A percentile compares a stretch with the other conserved stretches of the same genome.
These are phyloP conservation scores for Colletotrichum agaves DNA, from an alignment of 2,329 filamentous ascomycete genomes.

Conservation along the genomic window DNA sequence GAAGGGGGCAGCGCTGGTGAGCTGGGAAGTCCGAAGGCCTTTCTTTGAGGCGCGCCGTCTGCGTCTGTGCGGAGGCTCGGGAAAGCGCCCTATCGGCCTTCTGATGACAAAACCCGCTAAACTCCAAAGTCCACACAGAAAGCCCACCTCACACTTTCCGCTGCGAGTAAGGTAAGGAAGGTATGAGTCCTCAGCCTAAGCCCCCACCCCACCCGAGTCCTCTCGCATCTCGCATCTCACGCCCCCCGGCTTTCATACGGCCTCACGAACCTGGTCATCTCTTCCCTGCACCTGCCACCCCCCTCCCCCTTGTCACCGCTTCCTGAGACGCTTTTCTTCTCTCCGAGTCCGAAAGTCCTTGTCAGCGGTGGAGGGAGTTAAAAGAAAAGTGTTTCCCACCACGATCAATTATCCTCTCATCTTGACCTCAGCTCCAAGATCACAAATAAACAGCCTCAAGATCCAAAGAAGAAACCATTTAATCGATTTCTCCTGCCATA, in stretches of 20 bases:
- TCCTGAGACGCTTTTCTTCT: constrained; percentile 34
- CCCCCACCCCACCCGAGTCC: constrained; percentile 7
- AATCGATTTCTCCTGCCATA: constrained; percentile 9
- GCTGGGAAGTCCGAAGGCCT: constrained; percentile 36
- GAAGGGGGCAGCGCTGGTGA: constrained; percentile 22
- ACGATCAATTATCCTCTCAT: constrained; percentile 10
- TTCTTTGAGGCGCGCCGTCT: neutral
- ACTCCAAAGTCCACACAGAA: constrained; percentile 22
- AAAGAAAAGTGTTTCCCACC: constrained; percentile 37
- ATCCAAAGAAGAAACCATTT: constrained; percentile 26
- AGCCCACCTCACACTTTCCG: neutral
- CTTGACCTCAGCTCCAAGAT: constrained; percentile 20
- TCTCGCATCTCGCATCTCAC: neutral
- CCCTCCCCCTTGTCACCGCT: constrained; percentile 35
- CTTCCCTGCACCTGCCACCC: constrained; percentile 27
- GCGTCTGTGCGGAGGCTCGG: constrained; percentile 31
- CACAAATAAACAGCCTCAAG: constrained; percentile 24
- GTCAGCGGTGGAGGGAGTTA: constrained; percentile 29
- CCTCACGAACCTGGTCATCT: constrained; percentile 13
- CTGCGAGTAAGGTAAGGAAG: too few species aligned
- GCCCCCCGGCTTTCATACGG: neutral
- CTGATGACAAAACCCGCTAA: constrained; percentile 37
- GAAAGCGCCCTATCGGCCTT: constrained; percentile 26
- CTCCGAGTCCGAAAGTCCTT: constrained; percentile 36
- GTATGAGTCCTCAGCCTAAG: constrained; percentile 30